These are phyloP conservation scores for Aspergillus carbonarius DNA, from an alignment of 2,329 filamentous ascomycete genomes.

Conservation along the genomic window DNA sequence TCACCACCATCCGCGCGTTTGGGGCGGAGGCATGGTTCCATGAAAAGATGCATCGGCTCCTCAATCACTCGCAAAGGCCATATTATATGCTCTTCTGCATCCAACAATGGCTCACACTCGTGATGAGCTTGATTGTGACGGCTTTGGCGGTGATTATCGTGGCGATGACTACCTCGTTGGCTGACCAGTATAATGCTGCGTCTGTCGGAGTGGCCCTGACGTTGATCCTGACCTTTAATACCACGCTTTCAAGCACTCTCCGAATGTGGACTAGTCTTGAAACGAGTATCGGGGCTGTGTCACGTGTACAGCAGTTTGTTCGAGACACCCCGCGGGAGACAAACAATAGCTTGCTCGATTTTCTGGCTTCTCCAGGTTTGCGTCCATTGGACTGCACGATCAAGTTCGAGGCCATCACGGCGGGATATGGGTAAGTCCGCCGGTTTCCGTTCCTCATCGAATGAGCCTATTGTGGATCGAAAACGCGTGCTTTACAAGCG, in stretches of 20 bases:
- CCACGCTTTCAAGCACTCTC: conserved; percentile 38
- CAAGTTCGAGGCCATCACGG: conserved; percentile 16
- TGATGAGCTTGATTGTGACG: conserved; percentile 45
- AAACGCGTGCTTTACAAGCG: too few species aligned
- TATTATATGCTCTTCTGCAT: conserved; percentile 47
- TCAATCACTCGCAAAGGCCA: conserved; percentile 44
- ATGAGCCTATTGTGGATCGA: too few species aligned
- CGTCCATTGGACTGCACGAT: conserved; percentile 7
- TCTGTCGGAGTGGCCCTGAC: conserved; percentile 49
- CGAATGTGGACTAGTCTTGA: conserved; percentile 22
- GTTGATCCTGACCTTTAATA: conserved; percentile 48
- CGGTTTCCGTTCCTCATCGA: too few species aligned
- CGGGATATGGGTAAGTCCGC: neutral
- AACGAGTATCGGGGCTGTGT: conserved; percentile 35
- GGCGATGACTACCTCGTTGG: conserved; percentile 40
- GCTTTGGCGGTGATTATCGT: conserved; percentile 44
- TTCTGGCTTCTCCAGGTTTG: neutral
- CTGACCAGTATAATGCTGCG: conserved; percentile 38
- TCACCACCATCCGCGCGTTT: neutral
- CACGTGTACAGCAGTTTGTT: conserved; percentile 31
- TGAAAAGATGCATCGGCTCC: conserved; percentile 12
- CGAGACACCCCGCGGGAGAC: conserved; percentile 4
- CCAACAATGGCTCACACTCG: conserved; percentile 44
- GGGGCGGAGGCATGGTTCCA: neutral
- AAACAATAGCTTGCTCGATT: neutral